A percentile compares a stretch with the other conserved stretches of the same genome.
These are phyloP conservation scores for Penicillium daleae DNA, from an alignment of 495 filamentous ascomycete species.

Conservation along the genomic window DNA sequence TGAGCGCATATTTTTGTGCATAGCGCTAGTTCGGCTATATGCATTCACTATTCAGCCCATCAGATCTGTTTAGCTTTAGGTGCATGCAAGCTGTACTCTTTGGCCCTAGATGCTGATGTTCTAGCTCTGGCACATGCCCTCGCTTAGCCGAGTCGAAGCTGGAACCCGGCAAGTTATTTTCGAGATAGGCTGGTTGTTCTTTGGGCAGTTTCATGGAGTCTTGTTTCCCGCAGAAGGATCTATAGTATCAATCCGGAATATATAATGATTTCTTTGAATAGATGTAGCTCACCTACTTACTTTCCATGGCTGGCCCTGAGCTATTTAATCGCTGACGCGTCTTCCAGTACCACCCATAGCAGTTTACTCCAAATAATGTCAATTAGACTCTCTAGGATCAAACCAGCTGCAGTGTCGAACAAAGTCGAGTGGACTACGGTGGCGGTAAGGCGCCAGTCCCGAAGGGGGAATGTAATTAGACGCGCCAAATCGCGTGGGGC, in stretches of 20 bases:
- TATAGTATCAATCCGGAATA: too few species aligned
- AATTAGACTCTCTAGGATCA: too few species aligned
- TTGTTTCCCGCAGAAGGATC: too few species aligned
- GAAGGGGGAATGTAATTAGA: slow-evolving; percentile 38
- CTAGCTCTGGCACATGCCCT: background rate
- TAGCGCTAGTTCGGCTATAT: slow-evolving; percentile 12
- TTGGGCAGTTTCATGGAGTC: background rate
- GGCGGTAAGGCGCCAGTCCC: slow-evolving; percentile 12
- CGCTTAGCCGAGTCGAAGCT: background rate
- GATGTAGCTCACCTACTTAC: too few species aligned
- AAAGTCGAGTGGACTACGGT: too few species aligned
- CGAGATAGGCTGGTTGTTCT: background rate
- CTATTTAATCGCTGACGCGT: background rate
- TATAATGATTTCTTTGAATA: too few species aligned
- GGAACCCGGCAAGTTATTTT: background rate
- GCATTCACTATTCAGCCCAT: slow-evolving; percentile 3
- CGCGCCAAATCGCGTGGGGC: slow-evolving; percentile 31
- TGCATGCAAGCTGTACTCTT: background rate
- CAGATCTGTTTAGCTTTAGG: background rate
- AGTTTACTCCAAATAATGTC: too few species aligned
- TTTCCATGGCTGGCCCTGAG: background rate
- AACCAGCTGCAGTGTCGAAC: too few species aligned
- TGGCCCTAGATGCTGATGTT: too few species aligned
- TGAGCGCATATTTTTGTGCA: slow-evolving; percentile 1
- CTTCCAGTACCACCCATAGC: background rate